Conservation (phyloP, 352 stramenopile genomes). For the Globisporangium cylindrosporum region DNA sequence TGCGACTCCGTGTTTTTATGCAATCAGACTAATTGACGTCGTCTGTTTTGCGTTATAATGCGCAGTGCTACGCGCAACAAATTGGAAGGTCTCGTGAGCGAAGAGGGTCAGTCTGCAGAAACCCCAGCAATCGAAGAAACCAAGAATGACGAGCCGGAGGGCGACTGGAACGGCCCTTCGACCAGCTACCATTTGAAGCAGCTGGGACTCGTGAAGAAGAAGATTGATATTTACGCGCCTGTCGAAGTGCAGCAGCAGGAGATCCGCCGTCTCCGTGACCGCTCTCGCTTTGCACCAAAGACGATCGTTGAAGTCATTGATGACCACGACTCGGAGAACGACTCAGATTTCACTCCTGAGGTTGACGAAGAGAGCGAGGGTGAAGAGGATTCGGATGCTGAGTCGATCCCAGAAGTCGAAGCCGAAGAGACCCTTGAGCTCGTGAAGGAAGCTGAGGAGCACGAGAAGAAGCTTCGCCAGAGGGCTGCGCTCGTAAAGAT, state of each 20-base stretch:
- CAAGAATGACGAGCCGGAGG: constrained; percentile 13
- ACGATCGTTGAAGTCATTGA: constrained; percentile 30
- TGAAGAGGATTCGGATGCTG: constrained; percentile 36
- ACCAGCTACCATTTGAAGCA: constrained; percentile 84
- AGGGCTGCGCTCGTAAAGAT: constrained; percentile 9
- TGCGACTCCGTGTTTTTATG: neutral
- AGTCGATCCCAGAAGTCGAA: constrained; percentile 48
- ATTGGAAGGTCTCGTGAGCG: constrained; percentile 28
- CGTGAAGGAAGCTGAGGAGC: constrained; percentile 39
- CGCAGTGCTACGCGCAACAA: constrained; percentile 34
- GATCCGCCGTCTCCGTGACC: constrained; percentile 57
- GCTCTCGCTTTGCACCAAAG: constrained; percentile 45
- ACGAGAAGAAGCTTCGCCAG: constrained; percentile 22
- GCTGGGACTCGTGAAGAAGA: constrained; percentile 58
- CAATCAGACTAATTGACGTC: neutral
- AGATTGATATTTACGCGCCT: constrained; percentile 80
- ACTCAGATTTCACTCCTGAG: constrained; percentile 57
- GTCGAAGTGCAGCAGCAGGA: constrained; percentile 62
- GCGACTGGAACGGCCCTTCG: constrained; percentile 45
- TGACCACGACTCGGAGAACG: constrained; percentile 53
- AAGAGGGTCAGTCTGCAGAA: constrained; percentile 15
- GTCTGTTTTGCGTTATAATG: neutral
- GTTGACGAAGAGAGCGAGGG: constrained; percentile 23
- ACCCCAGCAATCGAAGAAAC: constrained; percentile 5
- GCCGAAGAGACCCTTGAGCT: constrained; percentile 37